A percentile compares a stretch with the other conserved stretches of the same genome.
Evolutionary conservation across 2,329 filamentous ascomycete species (phyloP).

Genomic region (Zopfia rhizophila): DNA sequence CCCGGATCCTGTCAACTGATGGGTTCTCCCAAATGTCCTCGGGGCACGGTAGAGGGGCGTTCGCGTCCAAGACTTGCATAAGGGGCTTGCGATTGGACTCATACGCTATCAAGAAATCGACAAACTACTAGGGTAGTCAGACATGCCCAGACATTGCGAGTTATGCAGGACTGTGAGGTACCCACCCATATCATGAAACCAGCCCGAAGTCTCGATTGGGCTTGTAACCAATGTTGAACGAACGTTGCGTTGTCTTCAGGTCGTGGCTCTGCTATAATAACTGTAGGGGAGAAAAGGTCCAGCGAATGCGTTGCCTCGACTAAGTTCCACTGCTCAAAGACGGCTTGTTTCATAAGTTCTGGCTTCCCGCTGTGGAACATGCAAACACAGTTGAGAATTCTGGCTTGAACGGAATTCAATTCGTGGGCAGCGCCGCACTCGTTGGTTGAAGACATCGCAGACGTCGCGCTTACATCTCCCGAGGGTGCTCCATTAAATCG

Average conservation of each 20-base stretch:
- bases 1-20: no score
- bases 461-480: no score
- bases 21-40: constrained; percentile 23
- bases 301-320: constrained; percentile 18
- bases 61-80: constrained; percentile 18
- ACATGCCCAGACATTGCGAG: constrained; percentile 1
- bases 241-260: no score
- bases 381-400: constrained; percentile 19
- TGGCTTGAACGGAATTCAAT: no score
- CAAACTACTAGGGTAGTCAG: no score
- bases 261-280: not conserved
- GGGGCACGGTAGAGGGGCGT: constrained; percentile 15
- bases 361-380: constrained; percentile 22
- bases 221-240: constrained; percentile 2
- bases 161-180: not conserved
- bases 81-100: constrained; percentile 22
- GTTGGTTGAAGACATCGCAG: no score
- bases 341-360: constrained; percentile 6
- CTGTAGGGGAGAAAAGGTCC: constrained; percentile 5
- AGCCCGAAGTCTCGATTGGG: constrained; percentile 14
- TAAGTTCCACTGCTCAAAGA: constrained; percentile 10
- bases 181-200: constrained; percentile 19
- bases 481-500: no score
- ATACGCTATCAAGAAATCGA: constrained; percentile 20
- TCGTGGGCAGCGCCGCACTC: no score